phyloP scores from a whole-genome alignment of 768 basidiomycete species.

The Pholiota molesta region DNA sequence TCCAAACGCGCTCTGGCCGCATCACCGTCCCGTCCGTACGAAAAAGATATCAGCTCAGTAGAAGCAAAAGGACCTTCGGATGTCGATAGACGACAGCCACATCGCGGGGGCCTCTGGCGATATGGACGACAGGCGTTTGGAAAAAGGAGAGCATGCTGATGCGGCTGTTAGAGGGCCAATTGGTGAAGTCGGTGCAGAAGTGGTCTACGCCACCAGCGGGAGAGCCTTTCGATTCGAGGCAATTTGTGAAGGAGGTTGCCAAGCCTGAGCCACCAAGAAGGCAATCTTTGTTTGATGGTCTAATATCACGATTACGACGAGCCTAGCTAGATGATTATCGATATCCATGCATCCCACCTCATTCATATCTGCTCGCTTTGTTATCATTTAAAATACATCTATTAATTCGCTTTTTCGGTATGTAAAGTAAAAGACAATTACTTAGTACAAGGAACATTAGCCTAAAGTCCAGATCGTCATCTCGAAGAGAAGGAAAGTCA shows the following conservation, averaged over 20 bases:
- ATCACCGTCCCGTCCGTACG: slow-evolving; percentile 20
- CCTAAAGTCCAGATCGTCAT: slow-evolving; percentile 2
- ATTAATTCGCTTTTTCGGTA: slow-evolving; percentile 7
- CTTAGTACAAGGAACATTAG: neutral
- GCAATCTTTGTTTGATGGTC: neutral
- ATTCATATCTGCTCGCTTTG: neutral
- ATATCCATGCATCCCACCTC: neutral
- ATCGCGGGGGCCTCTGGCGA: slow-evolving; percentile 54
- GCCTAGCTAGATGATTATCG: neutral
- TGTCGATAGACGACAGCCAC: neutral
- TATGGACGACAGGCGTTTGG: slow-evolving; percentile 79
- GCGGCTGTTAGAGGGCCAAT: slow-evolving; percentile 58
- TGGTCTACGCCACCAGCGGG: slow-evolving; percentile 36
- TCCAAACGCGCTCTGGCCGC: neutral
- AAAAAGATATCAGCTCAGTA: slow-evolving; percentile 27
- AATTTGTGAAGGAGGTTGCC: slow-evolving; percentile 34
- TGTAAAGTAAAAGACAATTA: slow-evolving; percentile 2
- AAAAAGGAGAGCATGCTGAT: slow-evolving; percentile 61
- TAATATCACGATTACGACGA: slow-evolving; percentile 1
- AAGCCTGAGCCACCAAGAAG: slow-evolving; percentile 12
- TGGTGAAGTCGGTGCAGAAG: slow-evolving; percentile 49
- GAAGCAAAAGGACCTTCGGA: slow-evolving; percentile 27
- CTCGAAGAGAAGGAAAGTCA: neutral
- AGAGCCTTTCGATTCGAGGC: slow-evolving; percentile 23
- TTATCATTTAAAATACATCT: neutral